These are phyloP conservation scores for Fusarium beomiforme DNA, from an alignment of 2,329 filamentous ascomycete species.

Conservation along the genomic window DNA sequence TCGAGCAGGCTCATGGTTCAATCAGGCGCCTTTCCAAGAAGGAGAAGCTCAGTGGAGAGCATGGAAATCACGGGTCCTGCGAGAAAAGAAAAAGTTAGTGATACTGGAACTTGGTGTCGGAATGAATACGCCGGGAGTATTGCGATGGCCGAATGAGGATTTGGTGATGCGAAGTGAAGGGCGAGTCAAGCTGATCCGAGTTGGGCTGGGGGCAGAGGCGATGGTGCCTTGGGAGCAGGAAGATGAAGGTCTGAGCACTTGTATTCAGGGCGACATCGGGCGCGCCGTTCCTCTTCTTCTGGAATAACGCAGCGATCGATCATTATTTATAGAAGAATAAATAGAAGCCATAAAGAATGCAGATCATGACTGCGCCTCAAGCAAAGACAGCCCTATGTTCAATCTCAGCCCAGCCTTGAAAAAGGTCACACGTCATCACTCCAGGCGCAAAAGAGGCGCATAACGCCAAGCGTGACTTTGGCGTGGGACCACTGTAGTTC, in stretches of 20 bases:
- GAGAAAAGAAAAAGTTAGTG: slow-evolving; percentile 29
- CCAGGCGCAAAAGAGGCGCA: slow-evolving; percentile 14
- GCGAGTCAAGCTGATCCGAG: slow-evolving; percentile 25
- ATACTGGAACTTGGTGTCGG: slow-evolving; percentile 38
- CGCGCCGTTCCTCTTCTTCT: not conserved
- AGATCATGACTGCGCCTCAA: not conserved
- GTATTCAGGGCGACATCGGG: slow-evolving; percentile 30
- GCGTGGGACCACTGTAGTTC: not conserved
- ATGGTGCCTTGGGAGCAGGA: slow-evolving; percentile 37
- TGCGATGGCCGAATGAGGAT: slow-evolving; percentile 39
- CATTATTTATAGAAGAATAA: not conserved
- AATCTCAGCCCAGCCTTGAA: not conserved
- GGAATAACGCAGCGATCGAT: not conserved
- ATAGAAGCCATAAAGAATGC: not conserved
- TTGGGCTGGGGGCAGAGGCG: slow-evolving; percentile 33
- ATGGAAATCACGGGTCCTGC: not conserved
- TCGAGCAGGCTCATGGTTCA: slow-evolving; percentile 34
- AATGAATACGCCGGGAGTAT: slow-evolving; percentile 37
- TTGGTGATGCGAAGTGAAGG: slow-evolving; percentile 19
- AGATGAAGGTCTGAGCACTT: slow-evolving; percentile 31
- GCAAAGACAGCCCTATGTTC: rapidly evolving
- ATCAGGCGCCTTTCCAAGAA: slow-evolving; percentile 15
- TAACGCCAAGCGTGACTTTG: slow-evolving; percentile 25
- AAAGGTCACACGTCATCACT: slow-evolving; percentile 13
- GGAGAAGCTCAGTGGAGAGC: slow-evolving; percentile 24